phyloP scores from a whole-genome alignment of 192 early-diverging fungal species.

The Kickxella alabastrina region DNA sequence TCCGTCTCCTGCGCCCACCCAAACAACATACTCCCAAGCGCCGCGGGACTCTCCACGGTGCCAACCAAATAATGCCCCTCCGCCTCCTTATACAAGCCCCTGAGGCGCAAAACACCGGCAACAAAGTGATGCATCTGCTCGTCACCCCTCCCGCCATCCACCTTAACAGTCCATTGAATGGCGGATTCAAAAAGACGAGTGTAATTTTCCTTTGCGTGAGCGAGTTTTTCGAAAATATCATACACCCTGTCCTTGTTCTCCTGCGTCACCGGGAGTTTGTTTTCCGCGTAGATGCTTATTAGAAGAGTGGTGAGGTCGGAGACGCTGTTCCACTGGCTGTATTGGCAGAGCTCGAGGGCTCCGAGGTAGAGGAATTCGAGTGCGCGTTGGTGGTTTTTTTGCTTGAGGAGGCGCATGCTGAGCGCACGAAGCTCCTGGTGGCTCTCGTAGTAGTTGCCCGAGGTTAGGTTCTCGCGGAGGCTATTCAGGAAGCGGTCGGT shows the following conservation, averaged over 20 bases:
- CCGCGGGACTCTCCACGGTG: constrained; percentile 71
- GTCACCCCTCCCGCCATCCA: constrained; percentile 30
- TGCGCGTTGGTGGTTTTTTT: constrained; percentile 72
- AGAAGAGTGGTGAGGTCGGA: constrained; percentile 78
- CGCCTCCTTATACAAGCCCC: constrained; percentile 71
- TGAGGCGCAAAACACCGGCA: constrained; percentile 48
- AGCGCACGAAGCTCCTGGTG: constrained; percentile 97
- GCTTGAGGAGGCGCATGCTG: constrained; percentile 84
- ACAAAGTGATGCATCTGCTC: constrained; percentile 49
- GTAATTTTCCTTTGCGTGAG: constrained; percentile 49
- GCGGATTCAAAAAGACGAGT: constrained; percentile 44
- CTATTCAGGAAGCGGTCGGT: constrained; percentile 55
- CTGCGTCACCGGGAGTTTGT: constrained; percentile 63
- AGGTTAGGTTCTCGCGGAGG: constrained; percentile 64
- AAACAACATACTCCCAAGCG: constrained; percentile 68
- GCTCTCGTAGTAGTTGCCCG: constrained; percentile 93
- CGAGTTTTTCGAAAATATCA: constrained; percentile 63
- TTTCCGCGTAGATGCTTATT: constrained; percentile 74
- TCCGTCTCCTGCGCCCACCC: constrained; percentile 69
- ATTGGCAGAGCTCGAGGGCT: constrained; percentile 67
- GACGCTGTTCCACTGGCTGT: constrained; percentile 79
- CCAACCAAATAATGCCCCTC: constrained; percentile 86
- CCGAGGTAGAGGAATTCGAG: constrained; percentile 79
- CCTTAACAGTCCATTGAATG: constrained; percentile 45
- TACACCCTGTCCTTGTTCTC: constrained; percentile 62